Base-by-base conservation (phyloP, 148 eudicot genomes). In the Diospyros kaki region DNA sequence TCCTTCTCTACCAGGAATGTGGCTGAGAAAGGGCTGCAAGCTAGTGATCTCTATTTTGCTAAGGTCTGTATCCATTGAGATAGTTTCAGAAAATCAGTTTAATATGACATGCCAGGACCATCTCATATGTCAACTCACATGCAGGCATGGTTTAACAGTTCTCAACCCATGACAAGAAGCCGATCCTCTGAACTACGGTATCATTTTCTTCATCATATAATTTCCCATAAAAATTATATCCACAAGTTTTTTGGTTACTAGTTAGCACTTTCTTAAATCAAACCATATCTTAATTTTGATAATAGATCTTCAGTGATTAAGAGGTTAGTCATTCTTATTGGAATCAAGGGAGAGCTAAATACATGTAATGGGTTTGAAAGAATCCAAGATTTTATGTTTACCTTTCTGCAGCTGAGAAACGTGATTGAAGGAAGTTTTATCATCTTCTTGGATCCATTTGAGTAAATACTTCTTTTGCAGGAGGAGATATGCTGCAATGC, bases 151-250 rank as follows among this genome's bases (percentile, higher is more conserved):
- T 82, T 87, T 54, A 80, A 84, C 46, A 87, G 89, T 78, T 84
- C 84, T 76, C 87, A 84, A 75, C 86, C 89, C 44, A 87, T 87
- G 89, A 87, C 89, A 14, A 80, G 89, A 80, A 87, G 87, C 73
- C 82, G 89, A 53, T 87, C 87, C 11, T 84, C 89, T 66, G 87
- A 87, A 62, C 80, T 87, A 68, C 69, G 89, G 89, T 87, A 78
- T 51, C 56, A 40, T 51, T 78, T 6, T 63, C 63, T 52, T 53
- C 59, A 15, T 15, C 46, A 6, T 5, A 71, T 6, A 2, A 52
- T 77, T 8, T 39, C 11, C 28, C 18, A 12, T 28, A 48, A 73
- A 28, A 28, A 7, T 43, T 12, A 1, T 28, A 73, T 40, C 46
- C 10, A 46, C 3, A 60, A 4, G 54, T 46, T 6, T 6, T 61